Conservation (phyloP, 208 protist genomes). For the Porcisia hertigi region DNA sequence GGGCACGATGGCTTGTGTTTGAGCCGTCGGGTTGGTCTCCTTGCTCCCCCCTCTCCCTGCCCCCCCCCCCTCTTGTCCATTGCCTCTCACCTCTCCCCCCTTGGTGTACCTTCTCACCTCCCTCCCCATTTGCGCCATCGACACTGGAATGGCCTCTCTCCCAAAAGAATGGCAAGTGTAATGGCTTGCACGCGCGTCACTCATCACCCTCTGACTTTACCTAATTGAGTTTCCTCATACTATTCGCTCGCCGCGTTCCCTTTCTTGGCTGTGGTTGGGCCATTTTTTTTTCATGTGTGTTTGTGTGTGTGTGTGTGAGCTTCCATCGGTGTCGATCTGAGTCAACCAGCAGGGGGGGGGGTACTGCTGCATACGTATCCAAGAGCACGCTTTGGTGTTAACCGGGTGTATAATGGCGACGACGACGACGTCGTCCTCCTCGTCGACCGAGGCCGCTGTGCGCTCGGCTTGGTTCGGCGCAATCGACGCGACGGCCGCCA, state of each 20-base stretch:
- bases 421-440: slow-evolving; percentile 8
- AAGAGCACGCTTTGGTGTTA: background rate
- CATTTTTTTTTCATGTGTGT: background rate
- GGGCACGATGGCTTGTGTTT: background rate
- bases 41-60: background rate
- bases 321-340: background rate
- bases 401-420: slow-evolving; percentile 12
- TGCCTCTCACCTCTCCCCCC: background rate
- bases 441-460: slow-evolving; percentile 43
- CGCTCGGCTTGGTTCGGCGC: slow-evolving; percentile 63
- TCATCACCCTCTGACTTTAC: background rate
- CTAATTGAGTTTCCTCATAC: background rate
- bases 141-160: background rate
- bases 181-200: background rate
- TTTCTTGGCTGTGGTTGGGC: background rate
- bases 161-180: background rate
- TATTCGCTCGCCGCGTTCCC: background rate
- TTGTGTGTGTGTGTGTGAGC: background rate
- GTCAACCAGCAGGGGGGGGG: background rate
- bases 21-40: background rate
- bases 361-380: background rate
- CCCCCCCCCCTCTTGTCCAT: too few relatives aligned
- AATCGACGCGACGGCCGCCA: slow-evolving; percentile 60
- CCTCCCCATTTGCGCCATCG: background rate
- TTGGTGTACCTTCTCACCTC: background rate